Evolutionary conservation across 177 flowering plant genomes (phyloP).

Genomic region (Vitis hybrid): DNA sequence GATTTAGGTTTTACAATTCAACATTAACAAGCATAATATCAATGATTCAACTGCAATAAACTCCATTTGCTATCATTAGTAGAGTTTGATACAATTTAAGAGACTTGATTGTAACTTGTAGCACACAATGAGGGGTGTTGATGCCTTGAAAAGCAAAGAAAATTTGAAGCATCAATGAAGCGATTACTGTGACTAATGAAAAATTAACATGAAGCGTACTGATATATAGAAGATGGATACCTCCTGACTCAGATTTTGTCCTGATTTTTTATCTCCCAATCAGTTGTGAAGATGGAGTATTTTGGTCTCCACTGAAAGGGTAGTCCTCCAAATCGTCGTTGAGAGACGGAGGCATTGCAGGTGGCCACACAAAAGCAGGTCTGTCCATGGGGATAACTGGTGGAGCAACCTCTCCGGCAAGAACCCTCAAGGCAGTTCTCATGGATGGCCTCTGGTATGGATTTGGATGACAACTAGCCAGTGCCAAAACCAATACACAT

Average conservation of each 20-base stretch:
- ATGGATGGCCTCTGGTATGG: slow-evolving; percentile 55
- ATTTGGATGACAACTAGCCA: slow-evolving; percentile 71
- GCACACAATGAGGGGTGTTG: too few relatives aligned
- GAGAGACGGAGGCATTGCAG: slow-evolving; percentile 26
- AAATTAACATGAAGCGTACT: too few relatives aligned
- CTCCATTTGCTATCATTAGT: too few relatives aligned
- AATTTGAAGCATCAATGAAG: too few relatives aligned
- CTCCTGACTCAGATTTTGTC: neutral
- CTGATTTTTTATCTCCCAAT: slow-evolving; percentile 27
- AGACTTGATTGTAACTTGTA: too few relatives aligned
- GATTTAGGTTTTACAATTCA: too few relatives aligned
- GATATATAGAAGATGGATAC: too few relatives aligned
- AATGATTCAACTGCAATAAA: too few relatives aligned
- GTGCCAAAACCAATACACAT: slow-evolving; percentile 37
- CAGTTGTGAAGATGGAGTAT: slow-evolving; percentile 24
- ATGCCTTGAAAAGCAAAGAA: too few relatives aligned
- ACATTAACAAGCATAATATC: too few relatives aligned
- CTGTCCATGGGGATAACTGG: slow-evolving; percentile 39
- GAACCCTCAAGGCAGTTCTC: slow-evolving; percentile 39
- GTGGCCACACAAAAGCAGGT: slow-evolving; percentile 57
- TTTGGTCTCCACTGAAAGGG: slow-evolving; percentile 13
- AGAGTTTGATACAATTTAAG: too few relatives aligned
- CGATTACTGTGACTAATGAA: too few relatives aligned
- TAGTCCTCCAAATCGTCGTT: slow-evolving; percentile 6
- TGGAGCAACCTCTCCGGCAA: slow-evolving; percentile 38